Evolutionary conservation across 768 basidiomycete genomes (phyloP).

Genomic region (Suillus clintonianus): DNA sequence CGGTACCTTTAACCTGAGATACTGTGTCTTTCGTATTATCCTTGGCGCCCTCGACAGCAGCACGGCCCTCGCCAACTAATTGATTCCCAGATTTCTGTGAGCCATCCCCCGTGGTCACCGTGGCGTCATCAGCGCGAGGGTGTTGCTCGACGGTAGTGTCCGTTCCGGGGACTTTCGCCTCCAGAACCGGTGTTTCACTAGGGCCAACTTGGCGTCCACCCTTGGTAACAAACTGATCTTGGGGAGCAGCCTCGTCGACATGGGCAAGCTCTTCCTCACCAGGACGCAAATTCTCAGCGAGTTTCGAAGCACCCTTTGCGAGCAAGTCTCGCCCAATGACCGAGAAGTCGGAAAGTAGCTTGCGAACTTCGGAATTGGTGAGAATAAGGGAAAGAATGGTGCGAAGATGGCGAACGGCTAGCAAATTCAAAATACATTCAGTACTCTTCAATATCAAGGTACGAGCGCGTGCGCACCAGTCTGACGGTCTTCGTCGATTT

Average conservation of each 20-base stretch:
- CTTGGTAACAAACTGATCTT: constrained; percentile 62
- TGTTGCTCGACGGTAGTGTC: constrained; percentile 49
- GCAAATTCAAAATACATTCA: constrained; percentile 14
- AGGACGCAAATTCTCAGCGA: constrained; percentile 70
- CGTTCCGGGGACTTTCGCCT: constrained; percentile 46
- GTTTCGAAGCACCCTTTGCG: constrained; percentile 69
- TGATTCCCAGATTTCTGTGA: constrained; percentile 32
- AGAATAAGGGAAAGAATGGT: constrained; percentile 84
- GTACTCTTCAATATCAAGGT: not conserved
- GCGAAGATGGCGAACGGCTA: constrained; percentile 84
- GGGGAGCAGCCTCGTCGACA: constrained; percentile 70
- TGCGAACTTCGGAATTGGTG: constrained; percentile 92
- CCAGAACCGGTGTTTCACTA: constrained; percentile 49
- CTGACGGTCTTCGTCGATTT: constrained; percentile 57
- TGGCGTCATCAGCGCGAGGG: constrained; percentile 48
- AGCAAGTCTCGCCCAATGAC: constrained; percentile 84
- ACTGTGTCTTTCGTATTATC: constrained; percentile 13
- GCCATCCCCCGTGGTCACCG: constrained; percentile 34
- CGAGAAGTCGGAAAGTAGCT: constrained; percentile 79
- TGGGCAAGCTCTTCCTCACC: constrained; percentile 55
- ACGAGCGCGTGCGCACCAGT: constrained; percentile 47
- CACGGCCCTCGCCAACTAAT: constrained; percentile 17
- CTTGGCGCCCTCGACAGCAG: constrained; percentile 11
- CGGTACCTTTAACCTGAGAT: constrained; percentile 1
- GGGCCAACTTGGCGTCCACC: constrained; percentile 43